These are phyloP conservation scores for Grosmannia clavigera DNA, from an alignment of 2,329 filamentous ascomycete species.

Conservation along the genomic window DNA sequence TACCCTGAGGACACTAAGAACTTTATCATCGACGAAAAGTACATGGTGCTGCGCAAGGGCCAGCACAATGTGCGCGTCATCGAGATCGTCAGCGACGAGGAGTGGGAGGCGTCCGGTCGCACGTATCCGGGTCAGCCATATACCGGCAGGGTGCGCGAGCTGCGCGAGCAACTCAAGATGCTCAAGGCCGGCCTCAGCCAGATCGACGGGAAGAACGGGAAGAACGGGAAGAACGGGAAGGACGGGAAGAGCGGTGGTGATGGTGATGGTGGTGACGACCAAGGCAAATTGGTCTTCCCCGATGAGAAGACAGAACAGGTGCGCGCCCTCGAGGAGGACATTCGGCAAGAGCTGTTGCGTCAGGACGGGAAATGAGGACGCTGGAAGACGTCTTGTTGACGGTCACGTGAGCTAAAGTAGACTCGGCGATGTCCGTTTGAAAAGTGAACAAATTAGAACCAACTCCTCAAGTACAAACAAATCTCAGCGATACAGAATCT, in stretches of 20 bases:
- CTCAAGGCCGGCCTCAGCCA: slow-evolving; percentile 19
- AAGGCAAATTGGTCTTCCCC: slow-evolving; percentile 14
- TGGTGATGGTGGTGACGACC: background rate
- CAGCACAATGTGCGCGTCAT: slow-evolving; percentile 52
- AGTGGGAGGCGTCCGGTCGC: slow-evolving; percentile 35
- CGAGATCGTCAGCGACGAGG: slow-evolving; percentile 44
- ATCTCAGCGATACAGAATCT: slow-evolving; percentile 38
- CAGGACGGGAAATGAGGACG: background rate
- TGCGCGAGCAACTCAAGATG: slow-evolving; percentile 25
- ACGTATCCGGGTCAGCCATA: slow-evolving; percentile 41
- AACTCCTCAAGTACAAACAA: background rate
- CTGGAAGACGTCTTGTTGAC: too few relatives aligned
- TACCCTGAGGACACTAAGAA: slow-evolving; percentile 42
- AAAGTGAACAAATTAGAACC: background rate
- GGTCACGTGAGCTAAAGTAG: background rate
- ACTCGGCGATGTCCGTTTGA: background rate
- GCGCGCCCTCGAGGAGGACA: slow-evolving; percentile 12
- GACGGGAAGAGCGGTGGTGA: background rate
- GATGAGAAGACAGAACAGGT: slow-evolving; percentile 12
- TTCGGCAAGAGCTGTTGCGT: slow-evolving; percentile 6
- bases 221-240: background rate
- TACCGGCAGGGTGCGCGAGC: slow-evolving; percentile 34
- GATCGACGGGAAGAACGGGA: background rate
- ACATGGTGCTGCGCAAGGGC: slow-evolving; percentile 49
- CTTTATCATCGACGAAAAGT: slow-evolving; percentile 45